Conservation (phyloP, 2,329 filamentous ascomycete genomes). For the Cadophora sp. region DNA sequence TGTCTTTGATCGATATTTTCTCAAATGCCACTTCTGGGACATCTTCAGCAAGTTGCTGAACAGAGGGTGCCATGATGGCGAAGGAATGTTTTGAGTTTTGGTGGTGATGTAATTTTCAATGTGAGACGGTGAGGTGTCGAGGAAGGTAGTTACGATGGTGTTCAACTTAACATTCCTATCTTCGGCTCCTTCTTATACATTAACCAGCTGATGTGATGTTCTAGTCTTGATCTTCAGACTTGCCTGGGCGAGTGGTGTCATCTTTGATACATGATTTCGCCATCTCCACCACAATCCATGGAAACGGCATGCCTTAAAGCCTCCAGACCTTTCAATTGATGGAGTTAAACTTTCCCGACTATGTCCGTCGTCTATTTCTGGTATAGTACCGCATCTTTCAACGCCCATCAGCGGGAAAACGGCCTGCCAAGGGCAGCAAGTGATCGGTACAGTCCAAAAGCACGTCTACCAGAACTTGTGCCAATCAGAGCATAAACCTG, state of each 20-base stretch:
- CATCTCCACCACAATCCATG: neutral
- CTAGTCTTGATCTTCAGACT: neutral
- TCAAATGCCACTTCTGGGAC: slow-evolving; percentile 10
- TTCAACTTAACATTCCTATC: no score
- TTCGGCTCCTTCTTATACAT: neutral
- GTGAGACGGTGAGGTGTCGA: no score
- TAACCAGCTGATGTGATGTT: neutral
- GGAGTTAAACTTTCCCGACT: neutral
- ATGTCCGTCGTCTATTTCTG: neutral
- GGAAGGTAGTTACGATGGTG: no score
- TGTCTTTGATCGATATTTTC: slow-evolving; percentile 7
- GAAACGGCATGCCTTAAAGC: neutral
- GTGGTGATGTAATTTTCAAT: neutral
- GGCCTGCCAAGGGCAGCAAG: neutral
- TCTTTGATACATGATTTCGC: neutral
- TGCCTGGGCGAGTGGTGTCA: neutral
- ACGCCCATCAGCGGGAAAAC: neutral
- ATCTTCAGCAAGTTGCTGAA: slow-evolving; percentile 27
- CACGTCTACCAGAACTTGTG: neutral
- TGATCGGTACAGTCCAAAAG: neutral
- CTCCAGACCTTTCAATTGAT: neutral
- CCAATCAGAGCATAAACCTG: no score
- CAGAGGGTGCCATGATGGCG: slow-evolving; percentile 29
- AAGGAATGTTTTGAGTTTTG: neutral
- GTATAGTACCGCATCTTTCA: neutral